A percentile compares a stretch with the other conserved stretches of the same genome.
Evolutionary conservation across 106 monocot species (phyloP).

Genomic region (Iris macrosiphon): DNA sequence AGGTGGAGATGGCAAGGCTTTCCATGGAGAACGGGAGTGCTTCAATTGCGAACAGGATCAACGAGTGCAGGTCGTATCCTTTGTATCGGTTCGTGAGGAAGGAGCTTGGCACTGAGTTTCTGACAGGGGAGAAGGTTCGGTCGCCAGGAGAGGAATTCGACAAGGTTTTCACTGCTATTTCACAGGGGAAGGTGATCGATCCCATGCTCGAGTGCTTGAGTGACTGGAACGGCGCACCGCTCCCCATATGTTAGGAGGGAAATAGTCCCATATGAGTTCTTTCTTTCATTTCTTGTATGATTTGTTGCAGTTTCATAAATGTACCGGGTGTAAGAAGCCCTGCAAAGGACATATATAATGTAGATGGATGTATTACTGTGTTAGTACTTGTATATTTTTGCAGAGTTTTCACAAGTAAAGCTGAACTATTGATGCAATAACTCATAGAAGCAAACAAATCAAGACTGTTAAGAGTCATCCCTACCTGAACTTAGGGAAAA

Average conservation of each 20-base stretch:
- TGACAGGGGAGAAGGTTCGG: slow-evolving; percentile 25
- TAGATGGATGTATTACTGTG: too few species aligned
- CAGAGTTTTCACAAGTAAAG: too few species aligned
- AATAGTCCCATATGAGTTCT: too few species aligned
- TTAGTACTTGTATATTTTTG: too few species aligned
- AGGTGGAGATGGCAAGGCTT: slow-evolving; percentile 6
- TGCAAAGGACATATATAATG: too few species aligned
- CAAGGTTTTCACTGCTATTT: slow-evolving; percentile 22
- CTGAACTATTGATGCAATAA: too few species aligned
- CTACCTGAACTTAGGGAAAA: too few species aligned
- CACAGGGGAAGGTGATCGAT: slow-evolving; percentile 17
- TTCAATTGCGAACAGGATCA: slow-evolving; percentile 5
- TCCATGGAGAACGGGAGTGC: slow-evolving; percentile 4
- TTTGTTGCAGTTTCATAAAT: too few species aligned
- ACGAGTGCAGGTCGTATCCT: slow-evolving; percentile 32
- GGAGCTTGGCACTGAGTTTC: slow-evolving; percentile 9
- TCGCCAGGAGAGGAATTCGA: slow-evolving; percentile 19
- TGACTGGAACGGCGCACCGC: slow-evolving; percentile 26
- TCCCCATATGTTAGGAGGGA: slow-evolving; percentile 19
- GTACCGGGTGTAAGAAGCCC: too few species aligned
- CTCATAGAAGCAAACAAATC: too few species aligned
- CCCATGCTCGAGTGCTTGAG: slow-evolving; percentile 28
- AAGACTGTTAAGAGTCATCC: too few species aligned
- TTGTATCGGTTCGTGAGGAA: slow-evolving; percentile 29
- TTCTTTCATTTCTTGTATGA: too few species aligned